These are phyloP conservation scores for Fusarium nelsonii DNA, from an alignment of 2,329 filamentous ascomycete species.

Conservation along the genomic window DNA sequence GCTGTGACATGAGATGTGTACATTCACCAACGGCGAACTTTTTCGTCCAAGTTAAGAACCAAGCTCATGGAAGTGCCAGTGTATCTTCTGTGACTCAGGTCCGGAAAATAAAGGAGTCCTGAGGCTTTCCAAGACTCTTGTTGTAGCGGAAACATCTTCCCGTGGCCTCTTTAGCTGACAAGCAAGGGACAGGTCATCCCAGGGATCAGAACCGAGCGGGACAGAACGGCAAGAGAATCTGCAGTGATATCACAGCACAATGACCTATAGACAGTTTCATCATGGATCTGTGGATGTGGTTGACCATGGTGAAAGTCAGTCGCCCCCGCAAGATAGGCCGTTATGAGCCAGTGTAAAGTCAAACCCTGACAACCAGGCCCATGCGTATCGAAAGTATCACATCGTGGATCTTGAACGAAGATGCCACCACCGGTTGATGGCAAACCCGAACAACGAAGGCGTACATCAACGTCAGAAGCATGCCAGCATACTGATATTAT, in stretches of 20 bases:
- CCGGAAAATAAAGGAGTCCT: background rate
- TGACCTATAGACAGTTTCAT: background rate
- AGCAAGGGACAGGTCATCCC: background rate
- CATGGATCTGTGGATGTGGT: conserved; percentile 5
- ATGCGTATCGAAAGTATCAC: background rate
- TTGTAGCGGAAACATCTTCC: background rate
- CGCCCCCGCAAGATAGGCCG: conserved; percentile 10
- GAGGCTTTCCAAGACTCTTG: conserved; percentile 2
- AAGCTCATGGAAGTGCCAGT: background rate
- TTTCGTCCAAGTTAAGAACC: background rate
- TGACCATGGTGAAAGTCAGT: conserved; percentile 1
- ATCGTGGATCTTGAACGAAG: background rate
- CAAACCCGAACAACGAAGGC: conserved; percentile 21
- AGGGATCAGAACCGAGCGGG: conserved; percentile 10
- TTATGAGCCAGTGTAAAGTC: conserved; percentile 13
- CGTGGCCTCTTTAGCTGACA: conserved; percentile 5
- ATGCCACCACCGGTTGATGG: background rate
- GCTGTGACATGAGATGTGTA: conserved; percentile 1
- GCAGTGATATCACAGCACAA: background rate
- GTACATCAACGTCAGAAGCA: conserved; percentile 26
- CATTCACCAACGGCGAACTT: background rate
- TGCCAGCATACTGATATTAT: background rate
- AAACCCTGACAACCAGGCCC: background rate
- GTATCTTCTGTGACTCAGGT: background rate
- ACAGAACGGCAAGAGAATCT: conserved; percentile 5